Conservation (phyloP, 2,329 filamentous ascomycete species). For the Neonectria ditissima region DNA sequence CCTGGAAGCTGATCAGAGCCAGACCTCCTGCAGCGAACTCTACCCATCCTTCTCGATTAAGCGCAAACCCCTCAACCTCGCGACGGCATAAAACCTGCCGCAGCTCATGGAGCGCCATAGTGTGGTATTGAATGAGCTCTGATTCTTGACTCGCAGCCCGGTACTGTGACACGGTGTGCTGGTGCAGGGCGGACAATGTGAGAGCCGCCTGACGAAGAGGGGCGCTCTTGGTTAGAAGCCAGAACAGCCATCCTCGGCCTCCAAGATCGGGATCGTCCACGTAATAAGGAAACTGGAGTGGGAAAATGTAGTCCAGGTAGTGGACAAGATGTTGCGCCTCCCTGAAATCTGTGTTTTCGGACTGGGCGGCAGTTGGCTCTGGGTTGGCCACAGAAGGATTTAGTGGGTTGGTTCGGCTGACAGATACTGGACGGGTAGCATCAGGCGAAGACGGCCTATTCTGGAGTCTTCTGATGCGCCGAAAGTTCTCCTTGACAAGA, state of each 20-base stretch:
- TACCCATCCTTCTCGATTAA: conserved; percentile 36
- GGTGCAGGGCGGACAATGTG: conserved; percentile 43
- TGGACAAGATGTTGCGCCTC: conserved; percentile 46
- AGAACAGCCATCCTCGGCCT: conserved; percentile 46
- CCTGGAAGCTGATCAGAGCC: conserved; percentile 45
- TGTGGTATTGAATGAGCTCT: conserved; percentile 41
- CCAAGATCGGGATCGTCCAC: conserved; percentile 40
- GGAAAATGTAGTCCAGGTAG: conserved; percentile 47
- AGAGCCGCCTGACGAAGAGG: conserved; percentile 43
- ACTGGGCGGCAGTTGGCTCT: not conserved
- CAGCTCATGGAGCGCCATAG: conserved; percentile 42
- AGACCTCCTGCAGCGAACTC: conserved; percentile 43
- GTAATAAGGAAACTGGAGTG: conserved; percentile 44
- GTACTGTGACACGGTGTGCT: conserved; percentile 37
- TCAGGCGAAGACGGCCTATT: conserved; percentile 17
- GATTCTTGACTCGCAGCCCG: conserved; percentile 35
- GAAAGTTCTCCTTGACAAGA: conserved; percentile 41
- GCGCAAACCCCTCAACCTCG: conserved; percentile 21
- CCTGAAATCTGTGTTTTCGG: conserved; percentile 28
- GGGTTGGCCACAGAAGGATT: not conserved
- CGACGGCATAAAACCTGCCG: conserved; percentile 33
- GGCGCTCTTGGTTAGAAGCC: conserved; percentile 33
- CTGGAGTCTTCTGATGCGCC: conserved; percentile 27
- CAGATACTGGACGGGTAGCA: not conserved
- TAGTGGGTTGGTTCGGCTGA: not conserved